Evolutionary conservation across 2,329 filamentous ascomycete genomes (phyloP), one percentile per base, ranked within the genome.

Genomic region (Monilinia fructicola): DNA sequence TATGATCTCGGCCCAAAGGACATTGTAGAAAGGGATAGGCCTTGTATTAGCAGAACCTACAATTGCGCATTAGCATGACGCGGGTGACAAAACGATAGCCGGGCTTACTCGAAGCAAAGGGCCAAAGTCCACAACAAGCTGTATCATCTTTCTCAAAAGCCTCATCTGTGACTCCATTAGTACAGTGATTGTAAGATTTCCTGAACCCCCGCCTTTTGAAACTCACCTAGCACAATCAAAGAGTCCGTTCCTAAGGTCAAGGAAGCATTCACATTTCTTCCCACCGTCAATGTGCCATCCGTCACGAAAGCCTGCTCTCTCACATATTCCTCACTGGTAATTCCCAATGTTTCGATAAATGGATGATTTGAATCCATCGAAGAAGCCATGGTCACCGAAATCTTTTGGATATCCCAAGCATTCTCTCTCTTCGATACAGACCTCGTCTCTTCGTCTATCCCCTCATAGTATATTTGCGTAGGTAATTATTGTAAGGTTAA

Each of bases 11-110:
- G 90, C 91, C 89, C 92, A 96, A 59, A 97, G 87, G 69, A 97
- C 80, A 76, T 96, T 90, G 80, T 91, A 93, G 69, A 92, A 89
- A 2, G 91, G 88, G 40, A 97, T 89, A 7, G 84, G 81, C 82
- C 74, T 70, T 26, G 75, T 77, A 63, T 75, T 75, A 26, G 72
- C 71, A 26, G 74, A 73, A 50, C 69, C 74, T 76, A 35, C 14
- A 18, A 10, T 23, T 14, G n/a, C 5, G 31, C 26, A 26, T 56
- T 65, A 69, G 64, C 56, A 42, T 38, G 23, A 31, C 50, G 64
- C 64, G 65, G 56, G 44, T 50, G 10, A 26, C 31, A 31, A n/a
- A 23, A 56, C 67, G 21, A 9, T 59, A 65, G 62, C 18, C 16
- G 26, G 72, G 60, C 72, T 69, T 42, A 56, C 35, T 65, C 26